A percentile compares a stretch with the other conserved stretches of the same genome.
These are phyloP conservation scores for Saccharomycopsis sp. DNA, from an alignment of 805 yeast genomes.

Conservation along the genomic window DNA sequence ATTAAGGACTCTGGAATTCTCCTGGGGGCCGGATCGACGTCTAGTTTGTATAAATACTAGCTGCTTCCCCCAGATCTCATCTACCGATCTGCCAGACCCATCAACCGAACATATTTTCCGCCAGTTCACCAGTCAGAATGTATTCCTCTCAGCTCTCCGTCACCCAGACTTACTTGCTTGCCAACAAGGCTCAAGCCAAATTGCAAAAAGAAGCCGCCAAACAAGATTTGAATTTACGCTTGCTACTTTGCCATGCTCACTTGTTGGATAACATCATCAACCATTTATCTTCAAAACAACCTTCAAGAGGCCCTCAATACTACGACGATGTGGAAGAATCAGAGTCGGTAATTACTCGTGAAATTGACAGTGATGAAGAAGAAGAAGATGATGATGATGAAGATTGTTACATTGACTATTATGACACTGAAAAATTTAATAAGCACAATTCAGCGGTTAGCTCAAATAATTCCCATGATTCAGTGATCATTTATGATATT, in stretches of 20 bases:
- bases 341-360: neutral
- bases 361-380: slow-evolving; percentile 7
- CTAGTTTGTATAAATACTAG: too few species aligned
- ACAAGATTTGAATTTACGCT: slow-evolving; percentile 45
- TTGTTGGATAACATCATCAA: slow-evolving; percentile 58
- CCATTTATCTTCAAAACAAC: slow-evolving; percentile 20
- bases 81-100: too few species aligned
- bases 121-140: too few species aligned
- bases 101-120: too few species aligned
- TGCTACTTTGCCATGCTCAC: slow-evolving; percentile 61
- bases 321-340: neutral
- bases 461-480: neutral
- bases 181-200: slow-evolving; percentile 54
- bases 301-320: neutral
- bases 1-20: too few species aligned
- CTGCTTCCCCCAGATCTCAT: too few species aligned
- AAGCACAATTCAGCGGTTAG: neutral
- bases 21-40: too few species aligned
- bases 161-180: slow-evolving; percentile 49
- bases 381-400: slow-evolving; percentile 7
- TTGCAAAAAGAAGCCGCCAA: slow-evolving; percentile 51
- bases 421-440: slow-evolving; percentile 1
- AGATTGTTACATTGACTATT: slow-evolving; percentile 5
- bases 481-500: neutral
- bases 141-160: too few species aligned